These are phyloP conservation scores for Chimonanthus praecox DNA, from an alignment of 164 flowering plant genomes.

Conservation along the genomic window DNA sequence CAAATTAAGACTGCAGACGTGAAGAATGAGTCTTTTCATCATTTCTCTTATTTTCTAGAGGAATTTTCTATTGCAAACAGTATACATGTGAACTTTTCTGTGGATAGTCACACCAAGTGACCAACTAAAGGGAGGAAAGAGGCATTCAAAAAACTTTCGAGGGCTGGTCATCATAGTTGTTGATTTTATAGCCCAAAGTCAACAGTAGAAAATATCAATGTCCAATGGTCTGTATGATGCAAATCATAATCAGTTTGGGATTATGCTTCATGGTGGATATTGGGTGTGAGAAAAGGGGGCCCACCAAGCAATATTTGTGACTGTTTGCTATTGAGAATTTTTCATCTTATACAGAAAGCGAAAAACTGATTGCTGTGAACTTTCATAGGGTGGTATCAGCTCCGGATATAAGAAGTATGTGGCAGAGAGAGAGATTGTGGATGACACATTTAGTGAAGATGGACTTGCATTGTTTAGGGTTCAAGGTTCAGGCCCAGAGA, in stretches of 20 bases:
- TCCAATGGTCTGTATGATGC: background rate
- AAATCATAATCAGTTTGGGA: background rate
- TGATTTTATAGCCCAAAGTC: too few relatives aligned
- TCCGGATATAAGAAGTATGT: constrained; percentile 72
- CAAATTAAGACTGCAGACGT: background rate
- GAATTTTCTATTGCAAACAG: background rate
- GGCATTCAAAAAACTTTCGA: too few relatives aligned
- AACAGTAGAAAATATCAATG: too few relatives aligned
- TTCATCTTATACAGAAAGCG: background rate
- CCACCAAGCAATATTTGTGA: background rate
- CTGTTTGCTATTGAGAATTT: background rate
- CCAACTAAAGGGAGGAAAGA: too few relatives aligned
- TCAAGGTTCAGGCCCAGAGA: constrained; percentile 98
- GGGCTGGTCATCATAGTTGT: too few relatives aligned
- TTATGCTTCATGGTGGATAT: background rate
- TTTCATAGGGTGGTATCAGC: constrained; percentile 85
- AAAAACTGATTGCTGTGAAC: constrained; percentile 10
- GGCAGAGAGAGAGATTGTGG: constrained; percentile 60
- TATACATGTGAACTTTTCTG: too few relatives aligned
- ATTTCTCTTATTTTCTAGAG: too few relatives aligned
- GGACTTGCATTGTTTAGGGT: constrained; percentile 83
- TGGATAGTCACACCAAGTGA: too few relatives aligned
- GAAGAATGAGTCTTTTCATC: background rate
- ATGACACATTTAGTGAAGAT: constrained; percentile 81
- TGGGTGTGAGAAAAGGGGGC: background rate